phyloP scores from a whole-genome alignment of 805 yeast species.

The Candida morakotiae region DNA sequence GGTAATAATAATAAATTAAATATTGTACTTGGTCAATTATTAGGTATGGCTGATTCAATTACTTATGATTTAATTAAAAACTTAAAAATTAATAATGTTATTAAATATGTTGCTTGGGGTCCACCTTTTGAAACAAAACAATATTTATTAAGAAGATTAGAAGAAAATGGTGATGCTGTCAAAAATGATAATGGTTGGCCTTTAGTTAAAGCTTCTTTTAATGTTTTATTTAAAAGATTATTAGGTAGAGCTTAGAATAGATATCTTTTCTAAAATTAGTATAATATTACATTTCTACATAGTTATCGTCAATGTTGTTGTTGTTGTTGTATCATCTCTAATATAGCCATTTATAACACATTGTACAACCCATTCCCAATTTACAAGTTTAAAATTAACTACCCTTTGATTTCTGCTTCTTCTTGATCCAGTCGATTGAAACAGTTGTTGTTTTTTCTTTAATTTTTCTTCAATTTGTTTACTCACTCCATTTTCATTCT shows the following conservation, averaged over 20 bases:
- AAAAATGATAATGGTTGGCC: conserved; percentile 80
- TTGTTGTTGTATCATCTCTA: conserved; percentile 20
- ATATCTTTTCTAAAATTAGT: neutral
- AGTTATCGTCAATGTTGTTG: conserved; percentile 1
- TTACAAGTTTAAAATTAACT: conserved; percentile 25
- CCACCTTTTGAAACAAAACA: conserved; percentile 93
- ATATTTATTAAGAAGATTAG: conserved; percentile 81
- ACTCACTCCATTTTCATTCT: conserved; percentile 24
- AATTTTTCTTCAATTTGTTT: conserved; percentile 3
- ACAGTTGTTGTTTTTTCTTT: conserved; percentile 1
- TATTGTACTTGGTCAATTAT: conserved; percentile 81
- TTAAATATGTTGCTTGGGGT: conserved; percentile 98
- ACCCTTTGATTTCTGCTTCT: no score
- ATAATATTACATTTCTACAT: neutral
- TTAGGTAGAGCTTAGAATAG: conserved; percentile 10
- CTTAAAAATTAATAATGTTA: conserved; percentile 66
- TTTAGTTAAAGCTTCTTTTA: conserved; percentile 51
- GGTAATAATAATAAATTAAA: conserved; percentile 40
- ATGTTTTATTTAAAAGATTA: conserved; percentile 22
- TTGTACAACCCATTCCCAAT: conserved; percentile 70
- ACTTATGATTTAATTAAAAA: conserved; percentile 68
- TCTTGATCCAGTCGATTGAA: no score
- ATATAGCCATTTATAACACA: conserved; percentile 44
- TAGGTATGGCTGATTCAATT: conserved; percentile 94
- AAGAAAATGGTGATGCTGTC: conserved; percentile 95